phyloP scores from a whole-genome alignment of 2,329 filamentous ascomycete genomes.

The Aureobasidium mangrovei region DNA sequence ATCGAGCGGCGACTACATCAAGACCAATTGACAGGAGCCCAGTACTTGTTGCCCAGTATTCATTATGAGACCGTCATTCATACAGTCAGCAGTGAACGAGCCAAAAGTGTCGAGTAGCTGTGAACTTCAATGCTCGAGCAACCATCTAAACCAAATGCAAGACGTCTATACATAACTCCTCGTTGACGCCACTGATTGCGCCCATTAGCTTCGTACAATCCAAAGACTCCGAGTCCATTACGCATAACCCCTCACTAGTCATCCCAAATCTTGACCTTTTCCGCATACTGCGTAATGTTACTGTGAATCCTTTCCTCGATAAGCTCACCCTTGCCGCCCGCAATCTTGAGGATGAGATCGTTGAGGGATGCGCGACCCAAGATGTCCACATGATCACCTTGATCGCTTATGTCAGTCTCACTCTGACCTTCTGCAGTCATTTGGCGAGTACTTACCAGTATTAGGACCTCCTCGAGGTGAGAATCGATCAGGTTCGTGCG shows the following conservation, averaged over 20 bases:
- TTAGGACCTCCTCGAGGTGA: slow-evolving; percentile 66
- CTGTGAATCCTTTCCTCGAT: slow-evolving; percentile 73
- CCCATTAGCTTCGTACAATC: too few species aligned
- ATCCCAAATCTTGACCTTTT: slow-evolving; percentile 74
- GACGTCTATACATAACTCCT: too few species aligned
- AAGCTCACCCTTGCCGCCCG: slow-evolving; percentile 70
- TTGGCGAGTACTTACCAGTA: slow-evolving; percentile 38
- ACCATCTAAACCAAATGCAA: too few species aligned
- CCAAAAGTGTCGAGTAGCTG: too few species aligned
- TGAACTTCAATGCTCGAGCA: too few species aligned
- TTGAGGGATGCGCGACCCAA: slow-evolving; percentile 82
- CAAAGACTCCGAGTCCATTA: too few species aligned
- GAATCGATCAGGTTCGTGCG: slow-evolving; percentile 88
- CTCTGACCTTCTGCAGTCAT: background rate
- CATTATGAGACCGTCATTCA: too few species aligned
- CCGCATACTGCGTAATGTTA: slow-evolving; percentile 73
- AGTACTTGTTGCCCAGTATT: too few species aligned
- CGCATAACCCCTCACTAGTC: slow-evolving; percentile 30
- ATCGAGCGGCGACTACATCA: too few species aligned
- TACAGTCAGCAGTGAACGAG: too few species aligned
- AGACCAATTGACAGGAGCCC: too few species aligned
- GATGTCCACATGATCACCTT: slow-evolving; percentile 93
- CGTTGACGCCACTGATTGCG: too few species aligned
- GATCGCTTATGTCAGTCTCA: slow-evolving; percentile 7
- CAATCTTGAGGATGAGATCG: slow-evolving; percentile 78